Percentiles rank a stretch among this genome's conserved stretches.
Evolutionary conservation across 768 basidiomycete genomes (phyloP).

Genomic region (Galerina marginata): DNA sequence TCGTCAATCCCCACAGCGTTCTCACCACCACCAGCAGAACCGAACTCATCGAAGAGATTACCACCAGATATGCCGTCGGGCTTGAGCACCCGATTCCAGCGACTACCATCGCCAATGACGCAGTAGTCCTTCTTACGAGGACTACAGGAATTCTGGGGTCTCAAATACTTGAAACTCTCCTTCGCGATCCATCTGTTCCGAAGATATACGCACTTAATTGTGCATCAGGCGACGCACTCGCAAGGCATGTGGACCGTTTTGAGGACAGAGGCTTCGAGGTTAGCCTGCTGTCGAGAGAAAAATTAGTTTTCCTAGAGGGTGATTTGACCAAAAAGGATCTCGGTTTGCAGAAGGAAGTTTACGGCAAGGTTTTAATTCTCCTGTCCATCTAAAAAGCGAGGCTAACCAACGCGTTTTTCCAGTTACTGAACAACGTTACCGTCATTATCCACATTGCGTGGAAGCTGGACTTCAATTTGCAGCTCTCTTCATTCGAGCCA

Average conservation of each 20-base stretch:
- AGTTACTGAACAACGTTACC: constrained; percentile 36
- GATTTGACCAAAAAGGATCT: constrained; percentile 31
- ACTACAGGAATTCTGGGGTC: constrained; percentile 48
- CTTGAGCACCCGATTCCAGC: neutral
- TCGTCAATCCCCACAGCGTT: constrained; percentile 14
- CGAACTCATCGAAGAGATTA: constrained; percentile 14
- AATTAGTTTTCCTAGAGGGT: constrained; percentile 32
- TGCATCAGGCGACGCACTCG: too few relatives aligned
- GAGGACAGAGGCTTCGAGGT: constrained; percentile 13
- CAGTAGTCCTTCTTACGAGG: constrained; percentile 43
- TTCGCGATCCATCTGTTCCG: constrained; percentile 26
- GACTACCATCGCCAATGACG: neutral
- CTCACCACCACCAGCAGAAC: constrained; percentile 9
- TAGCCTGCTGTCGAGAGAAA: constrained; percentile 5
- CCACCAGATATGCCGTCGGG: neutral
- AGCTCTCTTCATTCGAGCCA: constrained; percentile 48
- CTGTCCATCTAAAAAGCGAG: too few relatives aligned
- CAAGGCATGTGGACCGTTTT: constrained; percentile 12
- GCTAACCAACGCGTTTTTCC: neutral
- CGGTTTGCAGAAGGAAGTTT: constrained; percentile 27
- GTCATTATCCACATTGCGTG: constrained; percentile 52
- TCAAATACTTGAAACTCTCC: constrained; percentile 36
- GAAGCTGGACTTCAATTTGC: constrained; percentile 51
- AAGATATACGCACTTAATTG: constrained; percentile 39
- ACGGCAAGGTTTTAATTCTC: constrained; percentile 26